These are phyloP conservation scores for Irpex sp. DNA, from an alignment of 1,284 basidiomycete species.

Conservation along the genomic window DNA sequence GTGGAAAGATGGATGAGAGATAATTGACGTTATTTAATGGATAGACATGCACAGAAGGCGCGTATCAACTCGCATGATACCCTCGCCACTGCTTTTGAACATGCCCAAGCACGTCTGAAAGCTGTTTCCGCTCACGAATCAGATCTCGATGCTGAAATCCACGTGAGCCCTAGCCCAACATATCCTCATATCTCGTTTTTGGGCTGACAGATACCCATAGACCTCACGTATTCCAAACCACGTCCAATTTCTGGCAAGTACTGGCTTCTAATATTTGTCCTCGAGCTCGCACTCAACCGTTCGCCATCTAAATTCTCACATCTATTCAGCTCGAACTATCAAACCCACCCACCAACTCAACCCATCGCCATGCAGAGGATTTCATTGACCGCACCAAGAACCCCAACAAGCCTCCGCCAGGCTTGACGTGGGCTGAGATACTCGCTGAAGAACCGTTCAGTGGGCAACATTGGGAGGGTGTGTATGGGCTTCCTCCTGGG, in stretches of 20 bases:
- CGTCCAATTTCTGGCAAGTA: conserved; percentile 62
- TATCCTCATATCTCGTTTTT: background rate
- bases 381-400: conserved; percentile 46
- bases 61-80: conserved; percentile 58
- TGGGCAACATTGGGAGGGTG: conserved; percentile 76
- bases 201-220: conserved; percentile 28
- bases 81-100: conserved; percentile 56
- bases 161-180: conserved; percentile 33
- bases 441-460: conserved; percentile 75
- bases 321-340: conserved; percentile 51
- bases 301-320: background rate
- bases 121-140: conserved; percentile 40
- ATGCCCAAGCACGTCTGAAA: conserved; percentile 48
- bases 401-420: conserved; percentile 36
- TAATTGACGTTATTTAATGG: no score
- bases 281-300: no score
- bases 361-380: conserved; percentile 45
- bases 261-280: background rate
- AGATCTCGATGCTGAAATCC: conserved; percentile 66
- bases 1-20: no score
- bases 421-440: conserved; percentile 70
- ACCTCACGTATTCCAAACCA: conserved; percentile 61
- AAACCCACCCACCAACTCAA: conserved; percentile 41
- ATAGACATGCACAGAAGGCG: conserved; percentile 63
- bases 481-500: conserved; percentile 41